Base-by-base conservation (phyloP, 306 rosid genomes). In the Fagus sylvatica region DNA sequence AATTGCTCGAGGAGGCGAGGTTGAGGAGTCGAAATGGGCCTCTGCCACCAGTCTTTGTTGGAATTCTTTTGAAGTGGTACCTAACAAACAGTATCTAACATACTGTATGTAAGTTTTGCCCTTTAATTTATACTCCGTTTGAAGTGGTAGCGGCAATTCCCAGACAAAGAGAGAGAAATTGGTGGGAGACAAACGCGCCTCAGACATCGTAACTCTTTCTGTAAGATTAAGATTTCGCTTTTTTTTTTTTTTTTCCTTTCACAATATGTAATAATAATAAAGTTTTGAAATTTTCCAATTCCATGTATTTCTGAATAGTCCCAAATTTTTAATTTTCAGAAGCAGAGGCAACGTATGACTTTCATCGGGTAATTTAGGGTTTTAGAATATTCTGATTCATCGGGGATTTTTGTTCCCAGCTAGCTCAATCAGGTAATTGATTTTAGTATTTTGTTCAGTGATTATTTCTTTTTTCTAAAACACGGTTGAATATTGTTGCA, bases 61-160 rank as follows among this genome's bases (percentile, higher is more conserved):
- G n/a, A n/a, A n/a, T n/a, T n/a, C n/a, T n/a, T n/a, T n/a, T n/a
- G n/a, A n/a, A n/a, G n/a, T n/a, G n/a, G n/a, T n/a, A n/a, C n/a
- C n/a, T n/a, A n/a, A n/a, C n/a, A n/a, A n/a, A n/a, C n/a, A n/a
- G n/a, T n/a, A n/a, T n/a, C n/a, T n/a, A n/a, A n/a, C n/a, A n/a
- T n/a, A n/a, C n/a, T n/a, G n/a, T n/a, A n/a, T n/a, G n/a, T n/a
- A n/a, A n/a, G n/a, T n/a, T n/a, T n/a, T n/a, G n/a, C n/a, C n/a
- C n/a, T n/a, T n/a, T n/a, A 3, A 4, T 76, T 59, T 73, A 11
- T 4, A 32, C 40, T 16, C 4, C 42, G 42, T 89, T 86, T 85
- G 85, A 87, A 75, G 75, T 74, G 78, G 90, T 85, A 79, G 88
- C 93, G 85, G 86, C 88, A 85, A 80, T 71, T 87, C 70, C 19